Base-by-base conservation (phyloP, 306 rosid genomes). In the Trifolium repens region DNA sequence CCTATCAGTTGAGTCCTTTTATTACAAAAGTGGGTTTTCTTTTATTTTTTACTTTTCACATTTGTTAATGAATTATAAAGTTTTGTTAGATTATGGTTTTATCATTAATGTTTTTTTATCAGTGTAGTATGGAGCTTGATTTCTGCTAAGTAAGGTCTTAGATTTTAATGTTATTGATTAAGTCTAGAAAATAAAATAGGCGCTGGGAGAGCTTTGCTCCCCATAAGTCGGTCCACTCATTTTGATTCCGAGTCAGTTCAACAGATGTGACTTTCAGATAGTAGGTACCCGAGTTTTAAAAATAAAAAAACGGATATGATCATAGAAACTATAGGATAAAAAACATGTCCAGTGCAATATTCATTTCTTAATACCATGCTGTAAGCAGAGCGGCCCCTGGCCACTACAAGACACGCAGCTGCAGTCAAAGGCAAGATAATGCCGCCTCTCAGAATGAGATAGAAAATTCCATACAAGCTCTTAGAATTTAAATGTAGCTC, bases 1-100 rank as follows among this genome's bases (percentile, higher is more conserved):
- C 83, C 83, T 83, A 90, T 85, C 84, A 87, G 87, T 89, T 94
- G 91, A 91, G 88, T 91, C 85, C 96, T 71, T 94, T 88, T 87
- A 81, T 85, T 78, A 80, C 94, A 81, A 90, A 94, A 88, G 98
- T 94, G 87, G 82, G 92, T 90, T 59, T 86, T 84, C 76, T 11
- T 83, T 80, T 79, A 27, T 49, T 39, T 81, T 74, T 58, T 72
- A 2, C 47, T 52, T 37, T 68, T 74, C 14, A 42, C 26, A 7
- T 27, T 71, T 32, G 53, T 63, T 57, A 67, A 58, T 64, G 35
- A 53, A 5, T 32, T 4, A 32, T 22, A 67, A 50, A 63, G 22
- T 53, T 22, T 69, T 17, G 73, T 70, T 76, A 39, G 11, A 54
- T 3, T 73, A 26, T 63, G 22, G 57, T 78, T 75, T 78, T 67